Percentiles rank a stretch among this genome's conserved stretches.
These are phyloP conservation scores for Bretschneidera sinensis DNA, from an alignment of 345 rosid species.

Conservation along the genomic window DNA sequence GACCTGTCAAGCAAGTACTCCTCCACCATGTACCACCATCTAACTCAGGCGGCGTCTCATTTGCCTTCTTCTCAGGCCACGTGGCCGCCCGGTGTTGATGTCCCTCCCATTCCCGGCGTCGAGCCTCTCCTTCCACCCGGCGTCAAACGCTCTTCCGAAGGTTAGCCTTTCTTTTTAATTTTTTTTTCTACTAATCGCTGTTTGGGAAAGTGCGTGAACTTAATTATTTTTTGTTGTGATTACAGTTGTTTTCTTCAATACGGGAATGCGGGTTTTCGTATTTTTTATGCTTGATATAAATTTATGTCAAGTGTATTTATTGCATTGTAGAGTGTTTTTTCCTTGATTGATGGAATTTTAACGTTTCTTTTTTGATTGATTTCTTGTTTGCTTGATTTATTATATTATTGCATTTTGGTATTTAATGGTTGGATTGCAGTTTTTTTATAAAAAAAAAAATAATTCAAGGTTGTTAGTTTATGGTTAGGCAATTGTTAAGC, in stretches of 20 bases:
- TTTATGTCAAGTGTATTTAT: not conserved
- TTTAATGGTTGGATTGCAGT: not conserved
- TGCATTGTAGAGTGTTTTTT: no score
- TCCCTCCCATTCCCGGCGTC: conserved; percentile 27
- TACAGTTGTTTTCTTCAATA: no score
- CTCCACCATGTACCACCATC: conserved; percentile 28
- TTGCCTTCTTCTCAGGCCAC: conserved; percentile 27
- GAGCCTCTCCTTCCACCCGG: conserved; percentile 41
- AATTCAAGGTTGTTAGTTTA: no score
- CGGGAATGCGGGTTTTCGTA: no score
- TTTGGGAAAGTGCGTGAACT: no score
- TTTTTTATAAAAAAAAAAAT: no score
- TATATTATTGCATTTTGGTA: not conserved
- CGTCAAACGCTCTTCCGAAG: conserved; percentile 59
- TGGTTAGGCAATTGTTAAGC: no score
- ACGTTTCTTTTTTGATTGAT: no score
- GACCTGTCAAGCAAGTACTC: conserved; percentile 24
- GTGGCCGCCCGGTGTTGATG: conserved; percentile 41
- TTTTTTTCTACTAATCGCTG: not conserved
- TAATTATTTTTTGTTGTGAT: no score
- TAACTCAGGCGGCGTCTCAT: conserved; percentile 27
- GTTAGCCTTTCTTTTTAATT: no score
- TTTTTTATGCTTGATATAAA: no score
- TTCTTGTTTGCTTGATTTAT: not conserved
- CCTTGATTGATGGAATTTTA: not conserved